Evolutionary conservation across 2,329 filamentous ascomycete species (phyloP), one percentile per base, ranked within the genome.

Genomic region (Xylariaceae sp.): DNA sequence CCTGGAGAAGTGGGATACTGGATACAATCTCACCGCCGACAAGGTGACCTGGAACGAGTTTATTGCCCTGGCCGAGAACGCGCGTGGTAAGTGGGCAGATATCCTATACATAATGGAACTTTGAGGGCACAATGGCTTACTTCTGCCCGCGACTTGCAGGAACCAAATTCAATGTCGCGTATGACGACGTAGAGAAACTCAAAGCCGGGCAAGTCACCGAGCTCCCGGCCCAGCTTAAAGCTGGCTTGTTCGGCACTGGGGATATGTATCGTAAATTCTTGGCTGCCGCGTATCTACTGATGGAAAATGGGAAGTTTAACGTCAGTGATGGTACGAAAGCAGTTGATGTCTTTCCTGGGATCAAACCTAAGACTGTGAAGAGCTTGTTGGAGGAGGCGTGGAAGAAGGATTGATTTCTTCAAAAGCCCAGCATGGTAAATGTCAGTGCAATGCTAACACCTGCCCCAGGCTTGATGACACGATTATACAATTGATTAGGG

Each of bases 11-110:
- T 51, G 48, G 48, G 40, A 51, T 11, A 11, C 23, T 6, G 26
- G 6, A 11, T 43, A 44, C 20, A 43, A 51, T 26, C 29, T 44
- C 2, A n/a, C 32, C 4, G 40, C 39, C 13, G 40, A 51, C 32
- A 51, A 44, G 16, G n/a, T 51, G 6, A 51, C 48, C 7, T 51
- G 48, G 48, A 51, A 51, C 11, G 30, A 51, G 24, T 51, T 51
- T 21, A 29, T 51, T 15, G 15, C 9, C 13, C 24, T 51, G 16
- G 40, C 15, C 13, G 48, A 51, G 26, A 18, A 23, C 6, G 40
- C 29, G 9, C 16, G 40, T 6, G 48, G 48, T 51, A 51, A 51
- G 48, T 8, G 41, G 37, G 11, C 36, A 8, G 10, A 35, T 35
- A n/a, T 15, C 13, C n/a, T n/a, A n/a, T n/a, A n/a, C n/a, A n/a